Conservation (phyloP, 148 eudicot species). For the Polygonum aviculare region DNA sequence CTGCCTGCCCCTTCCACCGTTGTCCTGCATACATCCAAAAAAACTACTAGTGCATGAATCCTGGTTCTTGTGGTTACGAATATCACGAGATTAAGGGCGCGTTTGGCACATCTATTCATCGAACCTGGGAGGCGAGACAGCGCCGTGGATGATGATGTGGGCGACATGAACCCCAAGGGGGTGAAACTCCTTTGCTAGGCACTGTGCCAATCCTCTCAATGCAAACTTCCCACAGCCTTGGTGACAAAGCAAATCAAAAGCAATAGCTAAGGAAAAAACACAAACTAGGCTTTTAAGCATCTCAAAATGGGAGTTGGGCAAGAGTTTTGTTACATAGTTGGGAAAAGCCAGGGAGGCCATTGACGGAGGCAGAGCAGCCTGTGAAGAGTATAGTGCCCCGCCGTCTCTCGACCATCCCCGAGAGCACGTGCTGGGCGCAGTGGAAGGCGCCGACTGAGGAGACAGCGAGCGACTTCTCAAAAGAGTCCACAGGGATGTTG, state of each 20-base stretch:
- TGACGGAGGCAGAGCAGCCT: slow-evolving; percentile 80
- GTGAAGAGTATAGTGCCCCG: slow-evolving; percentile 83
- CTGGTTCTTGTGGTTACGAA: background rate
- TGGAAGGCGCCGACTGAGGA: slow-evolving; percentile 80
- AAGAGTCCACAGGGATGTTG: slow-evolving; percentile 40
- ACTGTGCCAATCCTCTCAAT: slow-evolving; percentile 65
- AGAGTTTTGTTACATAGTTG: slow-evolving; percentile 40
- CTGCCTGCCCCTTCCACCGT: background rate
- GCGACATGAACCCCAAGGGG: slow-evolving; percentile 73
- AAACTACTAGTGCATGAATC: background rate
- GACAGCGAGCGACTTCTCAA: slow-evolving; percentile 63
- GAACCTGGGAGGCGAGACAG: slow-evolving; percentile 54
- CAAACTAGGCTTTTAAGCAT: background rate
- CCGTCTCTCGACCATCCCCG: slow-evolving; percentile 75
- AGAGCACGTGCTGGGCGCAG: slow-evolving; percentile 79
- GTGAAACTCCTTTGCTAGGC: slow-evolving; percentile 73
- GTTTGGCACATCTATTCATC: background rate
- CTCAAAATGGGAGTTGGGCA: background rate
- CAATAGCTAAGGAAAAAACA: background rate
- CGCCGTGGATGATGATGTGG: slow-evolving; percentile 65
- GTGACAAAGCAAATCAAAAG: background rate
- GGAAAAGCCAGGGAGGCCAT: slow-evolving; percentile 65
- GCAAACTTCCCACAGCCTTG: slow-evolving; percentile 86
- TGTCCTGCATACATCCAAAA: slow-evolving; percentile 23
- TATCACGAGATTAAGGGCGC: background rate